Conservation (phyloP, 495 filamentous ascomycete genomes). For the Aspergillus panamensis region DNA sequence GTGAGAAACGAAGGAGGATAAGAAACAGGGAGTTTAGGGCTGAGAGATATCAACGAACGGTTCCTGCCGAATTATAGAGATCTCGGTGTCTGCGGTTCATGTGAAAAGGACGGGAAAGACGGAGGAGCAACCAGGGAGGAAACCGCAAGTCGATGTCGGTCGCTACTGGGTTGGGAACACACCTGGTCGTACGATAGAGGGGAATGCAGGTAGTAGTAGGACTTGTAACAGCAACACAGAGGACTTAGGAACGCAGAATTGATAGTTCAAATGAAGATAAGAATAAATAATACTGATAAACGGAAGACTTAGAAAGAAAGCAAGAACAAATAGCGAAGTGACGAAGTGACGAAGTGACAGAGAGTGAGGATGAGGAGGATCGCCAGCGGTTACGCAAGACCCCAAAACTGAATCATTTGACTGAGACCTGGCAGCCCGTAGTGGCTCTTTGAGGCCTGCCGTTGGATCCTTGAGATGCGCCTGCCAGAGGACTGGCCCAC, state of each 20-base stretch:
- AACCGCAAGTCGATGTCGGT: not conserved
- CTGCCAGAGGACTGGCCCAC: not conserved
- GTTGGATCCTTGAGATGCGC: not conserved
- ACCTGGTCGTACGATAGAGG: not conserved
- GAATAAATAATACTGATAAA: not conserved
- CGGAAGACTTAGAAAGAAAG: not conserved
- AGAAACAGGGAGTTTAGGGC: not conserved
- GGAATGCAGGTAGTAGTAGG: not conserved
- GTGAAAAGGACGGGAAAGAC: not conserved
- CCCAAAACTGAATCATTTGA: conserved; percentile 9
- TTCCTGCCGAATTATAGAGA: not conserved
- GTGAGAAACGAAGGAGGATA: not conserved
- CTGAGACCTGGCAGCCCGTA: conserved; percentile 5
- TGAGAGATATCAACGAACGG: not conserved
- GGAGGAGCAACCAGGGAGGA: not conserved
- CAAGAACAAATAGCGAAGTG: not conserved
- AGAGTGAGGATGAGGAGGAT: conserved; percentile 6
- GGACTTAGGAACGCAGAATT: not conserved
- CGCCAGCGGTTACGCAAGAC: conserved; percentile 20
- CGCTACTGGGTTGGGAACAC: not conserved
- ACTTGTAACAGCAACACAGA: not conserved
- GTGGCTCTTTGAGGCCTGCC: not conserved
- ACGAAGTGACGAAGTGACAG: not conserved
- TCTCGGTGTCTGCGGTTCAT: not conserved
- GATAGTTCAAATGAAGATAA: not conserved